Percentiles rank a stretch among this genome's conserved stretches.
Conservation (phyloP, 2,329 filamentous ascomycete species). For the Botryotinia convoluta region DNA sequence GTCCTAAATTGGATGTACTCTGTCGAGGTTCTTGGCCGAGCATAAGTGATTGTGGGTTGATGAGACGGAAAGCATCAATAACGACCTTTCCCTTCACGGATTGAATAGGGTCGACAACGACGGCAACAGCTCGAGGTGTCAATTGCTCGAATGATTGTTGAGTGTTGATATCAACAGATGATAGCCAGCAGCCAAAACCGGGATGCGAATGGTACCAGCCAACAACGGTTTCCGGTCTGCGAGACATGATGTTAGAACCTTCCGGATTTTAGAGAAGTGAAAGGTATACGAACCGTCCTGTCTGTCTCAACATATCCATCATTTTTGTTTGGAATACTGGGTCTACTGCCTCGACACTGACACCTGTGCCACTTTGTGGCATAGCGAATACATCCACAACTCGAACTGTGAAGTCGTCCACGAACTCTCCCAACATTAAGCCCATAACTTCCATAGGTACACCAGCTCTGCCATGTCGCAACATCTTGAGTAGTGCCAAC, state of each 20-base stretch:
- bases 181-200: slow-evolving; percentile 98
- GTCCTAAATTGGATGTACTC: slow-evolving; percentile 95
- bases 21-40: slow-evolving; percentile 97
- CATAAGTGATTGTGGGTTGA: slow-evolving; percentile 96
- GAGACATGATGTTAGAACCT: slow-evolving; percentile 22
- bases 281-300: slow-evolving; percentile 66
- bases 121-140: slow-evolving; percentile 91
- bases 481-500: slow-evolving; percentile 95
- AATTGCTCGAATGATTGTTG: slow-evolving; percentile 99
- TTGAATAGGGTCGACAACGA: slow-evolving; percentile 97
- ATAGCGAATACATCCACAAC: slow-evolving; percentile 99
- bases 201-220: slow-evolving; percentile 99
- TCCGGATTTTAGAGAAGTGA: slow-evolving; percentile 1
- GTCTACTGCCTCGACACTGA: slow-evolving; percentile 97
- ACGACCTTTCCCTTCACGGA: slow-evolving; percentile 99
- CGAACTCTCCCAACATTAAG: slow-evolving; percentile 96
- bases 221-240: slow-evolving; percentile 90
- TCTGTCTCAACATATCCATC: slow-evolving; percentile 99
- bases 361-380: slow-evolving; percentile 97
- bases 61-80: slow-evolving; percentile 97
- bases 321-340: slow-evolving; percentile 99
- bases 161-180: slow-evolving; percentile 98
- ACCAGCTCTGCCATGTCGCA: slow-evolving; percentile 93
- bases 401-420: slow-evolving; percentile 97
- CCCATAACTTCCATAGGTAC: slow-evolving; percentile 99